phyloP scores from a whole-genome alignment of 805 yeast species.

The Candida boidinii region DNA sequence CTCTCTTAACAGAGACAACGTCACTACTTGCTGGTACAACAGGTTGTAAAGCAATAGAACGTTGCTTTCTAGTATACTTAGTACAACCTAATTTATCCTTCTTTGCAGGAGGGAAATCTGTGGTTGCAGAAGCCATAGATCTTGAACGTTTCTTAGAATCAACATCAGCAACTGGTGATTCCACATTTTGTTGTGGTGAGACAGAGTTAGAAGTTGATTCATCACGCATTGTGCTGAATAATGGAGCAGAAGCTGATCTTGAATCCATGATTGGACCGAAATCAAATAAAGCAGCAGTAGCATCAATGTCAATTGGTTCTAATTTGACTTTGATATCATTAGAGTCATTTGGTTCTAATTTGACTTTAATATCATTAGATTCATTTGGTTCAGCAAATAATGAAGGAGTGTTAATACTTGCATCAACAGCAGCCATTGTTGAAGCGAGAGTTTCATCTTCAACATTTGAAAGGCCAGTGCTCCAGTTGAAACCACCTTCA shows the following conservation, averaged over 20 bases:
- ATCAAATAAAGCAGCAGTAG: conserved; percentile 11
- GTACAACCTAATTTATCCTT: conserved; percentile 70
- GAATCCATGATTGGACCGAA: conserved; percentile 13
- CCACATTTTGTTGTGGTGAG: conserved; percentile 7
- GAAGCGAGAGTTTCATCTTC: no score
- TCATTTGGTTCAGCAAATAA: conserved; percentile 19
- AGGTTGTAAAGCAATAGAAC: conserved; percentile 65
- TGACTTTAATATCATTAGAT: conserved; percentile 28
- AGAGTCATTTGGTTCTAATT: conserved; percentile 22
- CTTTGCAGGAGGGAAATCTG: conserved; percentile 18
- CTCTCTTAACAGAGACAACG: conserved; percentile 76
- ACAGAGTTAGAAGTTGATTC: conserved; percentile 3
- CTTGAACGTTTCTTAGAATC: conserved; percentile 9
- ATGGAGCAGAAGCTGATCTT: conserved; percentile 4
- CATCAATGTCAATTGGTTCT: conserved; percentile 6
- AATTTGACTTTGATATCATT: conserved; percentile 26
- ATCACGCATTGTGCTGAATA: no score
- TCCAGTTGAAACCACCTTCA: no score
- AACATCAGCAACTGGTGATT: conserved; percentile 5
- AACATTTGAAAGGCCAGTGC: no score
- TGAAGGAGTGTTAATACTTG: no score
- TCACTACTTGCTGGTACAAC: conserved; percentile 52
- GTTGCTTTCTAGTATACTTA: conserved; percentile 69
- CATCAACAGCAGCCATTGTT: no score
- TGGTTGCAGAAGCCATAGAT: neutral